Evolutionary conservation across 176 grass and related monocot species (phyloP).

Genomic region (Carex scoparia): DNA sequence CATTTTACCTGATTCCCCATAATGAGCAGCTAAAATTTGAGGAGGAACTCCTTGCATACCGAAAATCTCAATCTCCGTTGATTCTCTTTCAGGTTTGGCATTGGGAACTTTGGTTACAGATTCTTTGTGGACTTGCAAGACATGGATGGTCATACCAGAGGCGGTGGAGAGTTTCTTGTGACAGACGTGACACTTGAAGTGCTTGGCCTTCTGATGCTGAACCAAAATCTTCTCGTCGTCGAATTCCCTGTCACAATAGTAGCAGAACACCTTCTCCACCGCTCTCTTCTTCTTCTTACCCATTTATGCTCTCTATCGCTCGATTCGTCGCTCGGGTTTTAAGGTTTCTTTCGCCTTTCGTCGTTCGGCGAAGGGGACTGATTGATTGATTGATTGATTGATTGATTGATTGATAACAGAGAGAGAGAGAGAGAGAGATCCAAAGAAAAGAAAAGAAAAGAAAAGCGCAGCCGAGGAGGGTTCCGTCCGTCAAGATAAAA

Average conservation of each 20-base stretch:
- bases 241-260: conserved; percentile 99
- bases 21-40: conserved; percentile 87
- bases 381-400: too few species aligned
- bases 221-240: conserved; percentile 99
- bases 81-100: conserved; percentile 88
- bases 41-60: conserved; percentile 98
- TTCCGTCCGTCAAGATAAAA: not conserved
- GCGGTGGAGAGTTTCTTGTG: conserved; percentile 99
- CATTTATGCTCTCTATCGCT: conserved; percentile 27
- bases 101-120: conserved; percentile 93
- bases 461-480: not conserved
- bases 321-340: too few species aligned
- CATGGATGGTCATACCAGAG: conserved; percentile 93
- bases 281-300: conserved; percentile 97
- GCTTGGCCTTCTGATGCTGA: conserved; percentile 99
- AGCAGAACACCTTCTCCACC: conserved; percentile 88
- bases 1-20: conserved; percentile 46
- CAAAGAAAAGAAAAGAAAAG: not conserved
- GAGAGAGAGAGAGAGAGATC: not conserved
- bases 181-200: conserved; percentile 99
- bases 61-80: conserved; percentile 97
- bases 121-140: conserved; percentile 99
- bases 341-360: too few species aligned
- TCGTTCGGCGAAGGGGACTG: too few species aligned
- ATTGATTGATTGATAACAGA: too few species aligned